Conservation (phyloP, 352 stramenopile species). For the Globisporangium cystogenes region DNA sequence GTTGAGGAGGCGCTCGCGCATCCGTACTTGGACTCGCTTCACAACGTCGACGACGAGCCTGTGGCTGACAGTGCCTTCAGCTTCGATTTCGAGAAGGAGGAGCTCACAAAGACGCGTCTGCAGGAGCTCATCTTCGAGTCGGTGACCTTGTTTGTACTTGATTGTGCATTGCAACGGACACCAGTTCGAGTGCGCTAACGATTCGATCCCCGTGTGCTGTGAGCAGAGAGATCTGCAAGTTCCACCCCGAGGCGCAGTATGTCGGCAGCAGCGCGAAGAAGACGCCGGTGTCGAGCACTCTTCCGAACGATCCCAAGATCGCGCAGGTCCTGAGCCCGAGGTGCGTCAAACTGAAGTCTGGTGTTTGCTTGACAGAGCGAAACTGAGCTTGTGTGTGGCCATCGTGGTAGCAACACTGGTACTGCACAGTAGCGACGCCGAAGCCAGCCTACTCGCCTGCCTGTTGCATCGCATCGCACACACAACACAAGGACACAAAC, state of each 20-base stretch:
- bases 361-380: background rate
- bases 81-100: conserved; percentile 88
- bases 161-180: background rate
- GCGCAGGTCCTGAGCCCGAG: conserved; percentile 51
- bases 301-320: conserved; percentile 22
- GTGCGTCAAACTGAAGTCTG: conserved; percentile 13
- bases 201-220: background rate
- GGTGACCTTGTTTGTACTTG: conserved; percentile 7
- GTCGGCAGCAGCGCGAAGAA: conserved; percentile 4
- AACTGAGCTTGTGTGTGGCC: background rate
- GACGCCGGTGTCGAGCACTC: background rate
- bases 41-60: conserved; percentile 92
- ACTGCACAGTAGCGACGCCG: conserved; percentile 3
- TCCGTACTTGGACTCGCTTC: conserved; percentile 87
- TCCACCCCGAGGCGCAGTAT: conserved; percentile 44
- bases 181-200: background rate
- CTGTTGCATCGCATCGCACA: background rate
- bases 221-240: conserved; percentile 5
- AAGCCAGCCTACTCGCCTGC: background rate
- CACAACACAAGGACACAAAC: background rate
- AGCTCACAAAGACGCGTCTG: conserved; percentile 71
- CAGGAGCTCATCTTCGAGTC: conserved; percentile 88
- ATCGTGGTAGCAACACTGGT: conserved; percentile 5
- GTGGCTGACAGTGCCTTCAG: conserved; percentile 68
- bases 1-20: conserved; percentile 91